Conservation (phyloP, 2,329 filamentous ascomycete genomes). For the Sporothrix inflata region DNA sequence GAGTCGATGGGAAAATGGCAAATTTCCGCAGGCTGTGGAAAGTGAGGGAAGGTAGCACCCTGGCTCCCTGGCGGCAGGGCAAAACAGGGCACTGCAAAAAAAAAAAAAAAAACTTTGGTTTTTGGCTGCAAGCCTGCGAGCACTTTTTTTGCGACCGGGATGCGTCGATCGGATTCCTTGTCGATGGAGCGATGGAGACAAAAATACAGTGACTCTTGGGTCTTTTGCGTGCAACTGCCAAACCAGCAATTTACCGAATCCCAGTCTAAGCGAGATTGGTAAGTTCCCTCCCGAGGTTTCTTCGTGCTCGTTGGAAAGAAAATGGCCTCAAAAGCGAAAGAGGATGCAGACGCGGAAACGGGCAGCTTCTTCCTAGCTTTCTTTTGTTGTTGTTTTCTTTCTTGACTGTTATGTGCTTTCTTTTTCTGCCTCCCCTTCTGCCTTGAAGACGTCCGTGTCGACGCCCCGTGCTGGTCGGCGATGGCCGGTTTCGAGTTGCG, state of each 20-base stretch:
- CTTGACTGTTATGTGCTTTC: background rate
- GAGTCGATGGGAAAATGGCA: constrained; percentile 4
- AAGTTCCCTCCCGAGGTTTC: background rate
- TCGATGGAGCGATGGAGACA: constrained; percentile 7
- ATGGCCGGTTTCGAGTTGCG: constrained; percentile 21
- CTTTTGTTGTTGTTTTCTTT: background rate
- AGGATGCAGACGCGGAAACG: background rate
- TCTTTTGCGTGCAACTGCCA: background rate
- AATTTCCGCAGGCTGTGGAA: constrained; percentile 24
- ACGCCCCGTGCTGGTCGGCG: background rate
- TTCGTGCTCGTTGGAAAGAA: background rate
- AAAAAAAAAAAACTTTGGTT: background rate
- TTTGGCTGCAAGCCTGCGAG: background rate
- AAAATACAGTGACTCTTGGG: background rate
- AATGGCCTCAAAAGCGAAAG: background rate
- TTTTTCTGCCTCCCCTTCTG: background rate
- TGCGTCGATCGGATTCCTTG: constrained; percentile 30
- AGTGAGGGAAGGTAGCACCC: constrained; percentile 5
- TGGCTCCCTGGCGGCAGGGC: constrained; percentile 5
- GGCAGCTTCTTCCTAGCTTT: background rate
- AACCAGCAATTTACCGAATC: constrained; percentile 27
- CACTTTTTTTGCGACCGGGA: constrained; percentile 28
- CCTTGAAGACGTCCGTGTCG: constrained; percentile 3
- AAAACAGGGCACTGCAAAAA: background rate
- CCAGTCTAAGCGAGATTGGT: constrained; percentile 27